Conservation (phyloP, 768 basidiomycete genomes). For the Collybia sordida region DNA sequence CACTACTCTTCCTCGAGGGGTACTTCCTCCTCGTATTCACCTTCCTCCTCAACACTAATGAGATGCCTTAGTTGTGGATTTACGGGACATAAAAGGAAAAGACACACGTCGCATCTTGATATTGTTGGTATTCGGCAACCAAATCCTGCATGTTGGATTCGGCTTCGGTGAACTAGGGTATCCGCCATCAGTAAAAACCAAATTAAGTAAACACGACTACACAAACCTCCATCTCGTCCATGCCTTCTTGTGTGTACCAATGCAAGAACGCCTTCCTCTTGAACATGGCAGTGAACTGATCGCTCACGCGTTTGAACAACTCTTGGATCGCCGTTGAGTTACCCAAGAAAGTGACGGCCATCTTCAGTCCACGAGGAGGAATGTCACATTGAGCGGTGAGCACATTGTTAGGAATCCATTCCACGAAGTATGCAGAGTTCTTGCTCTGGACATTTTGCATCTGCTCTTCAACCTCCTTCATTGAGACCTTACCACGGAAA, state of each 20-base stretch:
- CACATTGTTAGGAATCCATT: constrained; percentile 99
- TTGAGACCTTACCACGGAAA: constrained; percentile 99
- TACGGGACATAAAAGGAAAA: not conserved
- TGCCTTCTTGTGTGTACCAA: constrained; percentile 99
- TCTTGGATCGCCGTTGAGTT: constrained; percentile 98
- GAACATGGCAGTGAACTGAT: constrained; percentile 99
- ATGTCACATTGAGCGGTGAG: constrained; percentile 98
- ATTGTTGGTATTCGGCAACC: constrained; percentile 96
- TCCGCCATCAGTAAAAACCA: constrained; percentile 8
- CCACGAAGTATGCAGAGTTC: constrained; percentile 97
- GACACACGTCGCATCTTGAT: constrained; percentile 90
- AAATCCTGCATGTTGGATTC: constrained; percentile 99
- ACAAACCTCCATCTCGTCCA: constrained; percentile 93
- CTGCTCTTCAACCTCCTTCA: constrained; percentile 99
- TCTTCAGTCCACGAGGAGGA: constrained; percentile 91
- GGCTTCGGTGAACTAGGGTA: constrained; percentile 84
- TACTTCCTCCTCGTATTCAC: constrained; percentile 84
- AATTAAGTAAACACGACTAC: not conserved
- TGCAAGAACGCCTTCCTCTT: constrained; percentile 98
- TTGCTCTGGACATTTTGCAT: constrained; percentile 98
- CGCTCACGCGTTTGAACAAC: constrained; percentile 97
- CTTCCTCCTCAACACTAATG: constrained; percentile 79
- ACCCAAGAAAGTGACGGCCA: constrained; percentile 97
- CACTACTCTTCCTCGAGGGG: constrained; percentile 58
- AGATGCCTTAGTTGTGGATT: constrained; percentile 6